Base-by-base conservation (phyloP, 805 yeast species). In the Starmerella floris region DNA sequence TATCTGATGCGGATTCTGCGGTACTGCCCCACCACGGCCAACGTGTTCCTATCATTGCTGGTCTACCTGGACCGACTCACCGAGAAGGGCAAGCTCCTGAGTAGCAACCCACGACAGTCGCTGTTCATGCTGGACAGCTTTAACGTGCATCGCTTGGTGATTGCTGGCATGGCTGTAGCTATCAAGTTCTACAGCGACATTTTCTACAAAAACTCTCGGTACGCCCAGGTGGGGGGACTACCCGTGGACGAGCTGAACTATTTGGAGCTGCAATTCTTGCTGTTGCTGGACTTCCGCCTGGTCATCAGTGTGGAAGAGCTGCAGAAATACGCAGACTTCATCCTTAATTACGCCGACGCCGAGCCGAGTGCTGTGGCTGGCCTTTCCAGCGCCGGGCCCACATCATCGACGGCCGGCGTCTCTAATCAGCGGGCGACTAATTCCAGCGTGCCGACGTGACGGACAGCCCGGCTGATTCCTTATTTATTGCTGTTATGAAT, bases 1-100 rank as follows among this genome's bases (percentile, higher is more conserved):
- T 91, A 91, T 59, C 69, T 91, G 46, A 73, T 83, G 34, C 76
- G 98, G 57, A 88, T 91, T 23, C 73, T 88, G 59, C 88, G 88
- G 62, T 91, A 91, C 63, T 91, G 99, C 61, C 97, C 99, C 0
- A 91, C 91, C n/a, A 87, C 98, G 2, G 88, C 88, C 62, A 97
- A 91, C 59, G 97, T 91, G 27, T 91, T 87, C 61, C 65, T 91
- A 37, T 79, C 95, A 30, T 64, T 91, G 28, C 68, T 91, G 54
- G 96, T 91, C 25, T 91, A 91, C 61, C 85, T 91, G 64, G 99
- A 91, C 62, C 67, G 97, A 49, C 84, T 88, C 35, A 91, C 94
- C 17, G 83, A 48, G 84, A 91, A 34, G 80, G 82, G 49, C 41
- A 54, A 16, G 48, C 13, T 28, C 39, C 42, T 31, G 41, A 44